Conservation (phyloP, 2,329 filamentous ascomycete genomes). For the Graphilbum ipis-grandicollis region DNA sequence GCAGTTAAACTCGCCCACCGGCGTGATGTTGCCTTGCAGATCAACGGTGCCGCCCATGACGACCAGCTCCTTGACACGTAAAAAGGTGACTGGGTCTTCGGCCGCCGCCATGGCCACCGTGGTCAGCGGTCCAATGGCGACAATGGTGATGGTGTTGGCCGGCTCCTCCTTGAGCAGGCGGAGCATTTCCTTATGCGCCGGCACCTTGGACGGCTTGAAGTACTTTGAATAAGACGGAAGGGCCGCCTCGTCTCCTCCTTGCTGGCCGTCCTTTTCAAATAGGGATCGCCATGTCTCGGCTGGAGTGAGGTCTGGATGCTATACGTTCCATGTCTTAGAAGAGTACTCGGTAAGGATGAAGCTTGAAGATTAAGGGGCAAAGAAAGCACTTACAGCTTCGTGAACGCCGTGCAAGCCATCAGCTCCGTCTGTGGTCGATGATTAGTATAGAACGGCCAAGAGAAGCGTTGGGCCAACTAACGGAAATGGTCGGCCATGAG, state of each 20-base stretch:
- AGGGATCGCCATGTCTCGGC: conserved; percentile 57
- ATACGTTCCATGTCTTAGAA: not conserved
- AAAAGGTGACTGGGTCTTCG: conserved; percentile 75
- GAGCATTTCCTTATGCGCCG: conserved; percentile 78
- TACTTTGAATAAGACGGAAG: conserved; percentile 31
- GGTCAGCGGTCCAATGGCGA: conserved; percentile 82
- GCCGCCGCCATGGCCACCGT: conserved; percentile 81
- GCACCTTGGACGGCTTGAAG: conserved; percentile 61
- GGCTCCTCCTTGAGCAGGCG: conserved; percentile 69
- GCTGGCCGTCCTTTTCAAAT: conserved; percentile 29
- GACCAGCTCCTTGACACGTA: conserved; percentile 76
- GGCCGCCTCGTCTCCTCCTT: conserved; percentile 15
- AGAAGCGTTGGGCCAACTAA: conserved; percentile 24
- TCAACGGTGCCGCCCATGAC: conserved; percentile 88
- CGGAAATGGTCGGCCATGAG: conserved; percentile 78
- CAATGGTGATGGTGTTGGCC: conserved; percentile 69
- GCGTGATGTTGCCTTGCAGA: conserved; percentile 65
- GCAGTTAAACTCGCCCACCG: conserved; percentile 86
- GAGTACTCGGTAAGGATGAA: too few species aligned
- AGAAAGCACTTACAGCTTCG: conserved; percentile 23
- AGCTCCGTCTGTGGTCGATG: conserved; percentile 37
- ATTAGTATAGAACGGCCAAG: not conserved
- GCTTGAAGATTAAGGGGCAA: not conserved
- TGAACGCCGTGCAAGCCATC: conserved; percentile 69
- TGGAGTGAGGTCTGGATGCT: conserved; percentile 56